Evolutionary conservation across 75 land plant species (phyloP), one percentile per base, ranked within the genome.

Genomic region (Azolla pinnata): DNA sequence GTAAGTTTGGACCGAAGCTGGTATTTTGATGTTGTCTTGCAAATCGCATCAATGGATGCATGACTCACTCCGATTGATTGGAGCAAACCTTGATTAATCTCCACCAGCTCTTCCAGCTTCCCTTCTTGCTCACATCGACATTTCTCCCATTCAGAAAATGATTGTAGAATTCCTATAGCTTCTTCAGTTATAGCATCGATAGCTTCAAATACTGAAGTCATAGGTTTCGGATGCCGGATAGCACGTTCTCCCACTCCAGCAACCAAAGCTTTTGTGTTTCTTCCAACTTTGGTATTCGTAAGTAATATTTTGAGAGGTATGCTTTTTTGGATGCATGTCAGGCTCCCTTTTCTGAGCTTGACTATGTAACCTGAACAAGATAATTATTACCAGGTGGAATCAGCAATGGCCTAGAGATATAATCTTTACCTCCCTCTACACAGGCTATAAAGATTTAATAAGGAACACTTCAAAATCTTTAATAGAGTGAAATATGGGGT

Each of bases 61-160:
- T 92, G 98, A 56, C 90, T 85, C 21, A 92, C 90, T 16, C 96
- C 98, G 77, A 92, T 83, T 51, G 81, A 73, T 62, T 81, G 86
- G 52, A 92, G 77, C 35, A 88, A 70, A 30, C 98, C 98, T 68
- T 88, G 98, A 58, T 85, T 92, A 84, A 92, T 88, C 70, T 75
- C 90, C 77, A 92, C 81, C 42, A 88, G 52, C 57, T 92, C 90
- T 64, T 73, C 77, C 20, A 92, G 35, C 65, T 75, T 85, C 60
- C 56, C 82, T 54, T 88, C 88, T 24, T 66, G 78, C 61, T 70
- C 72, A 26, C 74, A 72, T 3, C 72, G 38, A 19, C 78, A 32
- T 12, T 70, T 26, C 21, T 74, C 83, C 54, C 81, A 75, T n/a
- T 60, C 23, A 44, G 70, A 66, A 28, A 80, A 71, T 19, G 83